A percentile compares a stretch with the other conserved stretches of the same genome.
phyloP scores from a whole-genome alignment of 2,329 filamentous ascomycete genomes.

The Talaromyces atroroseus region DNA sequence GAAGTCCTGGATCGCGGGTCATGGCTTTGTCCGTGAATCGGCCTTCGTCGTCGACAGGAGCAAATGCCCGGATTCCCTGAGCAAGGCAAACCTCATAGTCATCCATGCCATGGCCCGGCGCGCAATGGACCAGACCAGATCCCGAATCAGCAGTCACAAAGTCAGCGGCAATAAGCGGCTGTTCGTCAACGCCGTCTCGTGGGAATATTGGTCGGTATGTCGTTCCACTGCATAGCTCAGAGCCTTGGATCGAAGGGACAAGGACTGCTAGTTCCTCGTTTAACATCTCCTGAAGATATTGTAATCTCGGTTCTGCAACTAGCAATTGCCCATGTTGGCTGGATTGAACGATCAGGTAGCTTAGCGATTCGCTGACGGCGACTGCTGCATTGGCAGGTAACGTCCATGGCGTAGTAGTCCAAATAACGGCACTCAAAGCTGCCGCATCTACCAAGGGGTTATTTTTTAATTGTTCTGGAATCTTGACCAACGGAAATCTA shows the following conservation, averaged over 20 bases:
- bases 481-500: conserved; percentile 61
- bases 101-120: conserved; percentile 93
- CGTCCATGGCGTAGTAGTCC: conserved; percentile 98
- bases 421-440: conserved; percentile 74
- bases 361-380: conserved; percentile 68
- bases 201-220: conserved; percentile 68
- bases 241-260: conserved; percentile 56
- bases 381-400: conserved; percentile 88
- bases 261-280: conserved; percentile 49
- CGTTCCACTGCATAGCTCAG: conserved; percentile 56
- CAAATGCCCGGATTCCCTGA: conserved; percentile 66
- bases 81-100: conserved; percentile 79
- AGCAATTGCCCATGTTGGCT: conserved; percentile 57
- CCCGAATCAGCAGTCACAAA: conserved; percentile 91
- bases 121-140: conserved; percentile 88
- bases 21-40: conserved; percentile 75
- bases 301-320: conserved; percentile 65
- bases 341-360: conserved; percentile 64
- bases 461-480: conserved; percentile 42
- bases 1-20: conserved; percentile 58
- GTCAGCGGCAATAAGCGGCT: conserved; percentile 73
- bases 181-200: conserved; percentile 50
- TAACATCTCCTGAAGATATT: conserved; percentile 50
- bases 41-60: conserved; percentile 78
- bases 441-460: conserved; percentile 40